A percentile compares a stretch with the other conserved stretches of the same genome.
These are phyloP conservation scores for Plasmodium falciparum DNA, from an alignment of 169 alveolate genomes.

Conservation along the genomic window DNA sequence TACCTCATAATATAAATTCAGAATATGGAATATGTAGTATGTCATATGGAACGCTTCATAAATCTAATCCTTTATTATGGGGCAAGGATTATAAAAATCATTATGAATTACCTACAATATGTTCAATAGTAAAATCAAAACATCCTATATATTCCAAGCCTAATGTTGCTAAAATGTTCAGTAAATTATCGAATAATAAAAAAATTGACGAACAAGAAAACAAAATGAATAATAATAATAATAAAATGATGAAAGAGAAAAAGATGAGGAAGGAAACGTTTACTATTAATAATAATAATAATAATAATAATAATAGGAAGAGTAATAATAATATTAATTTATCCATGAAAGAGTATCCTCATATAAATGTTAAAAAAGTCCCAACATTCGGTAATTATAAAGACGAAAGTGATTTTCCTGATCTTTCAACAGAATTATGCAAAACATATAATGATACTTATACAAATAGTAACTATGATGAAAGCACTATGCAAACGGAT, in stretches of 20 bases:
- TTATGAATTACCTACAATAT: constrained; percentile 77
- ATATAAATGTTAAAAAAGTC: constrained; percentile 10
- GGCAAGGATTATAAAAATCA: constrained; percentile 66
- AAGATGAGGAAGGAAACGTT: too few relatives aligned
- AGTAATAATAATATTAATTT: too few relatives aligned
- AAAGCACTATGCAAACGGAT: not conserved
- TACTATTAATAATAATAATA: too few relatives aligned
- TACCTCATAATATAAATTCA: constrained; percentile 18
- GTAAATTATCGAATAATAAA: too few relatives aligned
- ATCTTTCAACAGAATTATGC: constrained; percentile 1
- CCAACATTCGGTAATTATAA: constrained; percentile 71
- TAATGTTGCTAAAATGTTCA: not conserved
- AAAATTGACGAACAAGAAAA: too few relatives aligned
- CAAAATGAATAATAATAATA: too few relatives aligned
- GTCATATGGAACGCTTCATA: constrained; percentile 74
- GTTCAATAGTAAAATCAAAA: constrained; percentile 77
- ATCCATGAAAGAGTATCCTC: not conserved
- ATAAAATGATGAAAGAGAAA: too few relatives aligned
- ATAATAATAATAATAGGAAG: too few relatives aligned
- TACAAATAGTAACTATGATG: not conserved
- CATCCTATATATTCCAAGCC: constrained; percentile 73
- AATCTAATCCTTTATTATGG: constrained; percentile 72
- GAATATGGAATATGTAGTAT: constrained; percentile 59
- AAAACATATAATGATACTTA: constrained; percentile 3
- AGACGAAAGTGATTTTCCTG: constrained; percentile 7